These are phyloP conservation scores for Candida sp. DNA, from an alignment of 1,139 yeast species.

Conservation along the genomic window DNA sequence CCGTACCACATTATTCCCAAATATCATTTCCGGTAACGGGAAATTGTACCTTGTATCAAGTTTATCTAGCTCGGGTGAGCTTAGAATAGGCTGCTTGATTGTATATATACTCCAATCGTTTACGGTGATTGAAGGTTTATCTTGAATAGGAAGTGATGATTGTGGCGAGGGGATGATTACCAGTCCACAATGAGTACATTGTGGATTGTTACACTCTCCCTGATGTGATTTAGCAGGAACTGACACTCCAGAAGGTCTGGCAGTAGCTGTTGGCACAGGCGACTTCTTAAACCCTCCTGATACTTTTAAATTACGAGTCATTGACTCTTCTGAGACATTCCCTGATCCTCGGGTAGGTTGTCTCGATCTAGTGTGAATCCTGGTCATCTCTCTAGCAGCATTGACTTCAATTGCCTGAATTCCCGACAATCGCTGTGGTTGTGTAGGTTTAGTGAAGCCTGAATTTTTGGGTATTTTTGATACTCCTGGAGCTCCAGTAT, in stretches of 20 bases:
- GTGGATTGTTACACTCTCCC: slow-evolving; percentile 45
- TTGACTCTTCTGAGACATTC: slow-evolving; percentile 3
- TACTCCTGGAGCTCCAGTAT: not conserved
- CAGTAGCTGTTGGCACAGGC: not conserved
- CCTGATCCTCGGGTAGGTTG: slow-evolving; percentile 17
- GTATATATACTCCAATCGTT: slow-evolving; percentile 78
- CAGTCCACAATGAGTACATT: slow-evolving; percentile 62
- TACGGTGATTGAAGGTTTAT: slow-evolving; percentile 62
- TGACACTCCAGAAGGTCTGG: slow-evolving; percentile 10
- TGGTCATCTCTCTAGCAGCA: slow-evolving; percentile 63
- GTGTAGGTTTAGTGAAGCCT: not conserved
- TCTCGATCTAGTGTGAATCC: slow-evolving; percentile 35
- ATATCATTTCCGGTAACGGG: slow-evolving; percentile 97
- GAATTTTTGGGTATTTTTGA: not conserved
- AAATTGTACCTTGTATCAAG: slow-evolving; percentile 60
- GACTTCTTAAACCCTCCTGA: not conserved
- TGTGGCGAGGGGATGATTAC: slow-evolving; percentile 74
- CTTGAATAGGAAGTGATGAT: slow-evolving; percentile 58
- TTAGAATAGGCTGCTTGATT: slow-evolving; percentile 72
- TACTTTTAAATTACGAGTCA: not conserved
- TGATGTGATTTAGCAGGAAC: slow-evolving; percentile 33
- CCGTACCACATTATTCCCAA: slow-evolving; percentile 79
- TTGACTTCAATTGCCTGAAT: slow-evolving; percentile 57
- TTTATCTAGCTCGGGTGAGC: slow-evolving; percentile 68
- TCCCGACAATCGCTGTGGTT: slow-evolving; percentile 17